Evolutionary conservation across 805 yeast species (phyloP), one percentile per base, ranked within the genome.

Genomic region (Priceomyces carsonii): DNA sequence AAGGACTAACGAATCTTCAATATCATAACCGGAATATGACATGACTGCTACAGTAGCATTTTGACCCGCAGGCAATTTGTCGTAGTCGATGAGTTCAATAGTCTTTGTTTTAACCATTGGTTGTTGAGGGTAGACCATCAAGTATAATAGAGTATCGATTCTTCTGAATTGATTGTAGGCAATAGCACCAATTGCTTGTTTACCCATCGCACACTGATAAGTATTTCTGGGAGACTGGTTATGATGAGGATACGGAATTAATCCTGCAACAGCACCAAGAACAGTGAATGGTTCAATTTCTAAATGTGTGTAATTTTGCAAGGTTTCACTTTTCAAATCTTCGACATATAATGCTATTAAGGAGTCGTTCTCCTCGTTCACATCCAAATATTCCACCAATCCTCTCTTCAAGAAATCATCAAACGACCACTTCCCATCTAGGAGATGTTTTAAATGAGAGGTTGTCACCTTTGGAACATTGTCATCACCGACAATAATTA

Each of bases 121-220:
- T 59, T 93, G 98, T 64, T 93, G 98, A 4, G 99, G 99, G 57
- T 93, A 93, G n/a, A 89, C 95, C 96, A 93, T 86, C 45, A 93
- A 71, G 55, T 93, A 93, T 45, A 93, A 69, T 54, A 93, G 66
- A 1, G 99, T 93, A 56, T 93, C 99, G 47, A 93, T 91, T 61
- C 99, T 82, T 57, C 88, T 78, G 67, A 93, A 86, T 65, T 93
- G 99, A 61, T 93, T 93, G 60, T 93, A 93, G 8, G 95, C 96
- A 63, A 93, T 93, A 2, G 98, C 98, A 49, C 99, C 99, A 62
- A 93, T 91, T n/a, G 99, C 99, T 69, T 93, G 99, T 66, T 88
- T 88, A 80, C 96, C 95, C 95, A 86, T 86, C 57, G 95, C 95
- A 74, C 95, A 86, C 63, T 86, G 95, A 64, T 86, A 86, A 4